Evolutionary conservation across 495 filamentous ascomycete species (phyloP).

Genomic region (Antarctomyces pellizariae): DNA sequence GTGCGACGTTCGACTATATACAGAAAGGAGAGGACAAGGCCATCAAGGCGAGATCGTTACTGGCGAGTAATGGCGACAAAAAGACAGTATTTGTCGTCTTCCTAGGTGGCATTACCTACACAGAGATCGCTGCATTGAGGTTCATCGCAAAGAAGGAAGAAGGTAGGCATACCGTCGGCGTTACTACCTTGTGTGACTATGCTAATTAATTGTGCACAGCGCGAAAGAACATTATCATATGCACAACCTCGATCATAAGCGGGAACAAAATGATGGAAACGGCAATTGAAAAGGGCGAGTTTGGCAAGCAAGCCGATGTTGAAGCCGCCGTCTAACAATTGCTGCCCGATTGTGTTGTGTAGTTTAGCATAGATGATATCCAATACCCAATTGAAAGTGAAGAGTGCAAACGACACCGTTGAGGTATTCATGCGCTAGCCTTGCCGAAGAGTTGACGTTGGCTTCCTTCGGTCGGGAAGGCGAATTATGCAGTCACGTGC

Average conservation of each 20-base stretch:
- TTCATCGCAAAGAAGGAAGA: conserved; percentile 79
- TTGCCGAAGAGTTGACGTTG: no score
- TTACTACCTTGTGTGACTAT: conserved; percentile 1
- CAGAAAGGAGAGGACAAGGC: conserved; percentile 91
- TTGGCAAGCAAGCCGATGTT: no score
- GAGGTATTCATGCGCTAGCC: no score
- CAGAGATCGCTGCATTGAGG: conserved; percentile 82
- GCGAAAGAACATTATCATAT: conserved; percentile 66
- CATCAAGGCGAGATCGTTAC: conserved; percentile 61
- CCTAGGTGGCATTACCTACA: conserved; percentile 81
- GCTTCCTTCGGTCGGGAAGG: no score
- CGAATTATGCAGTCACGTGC: no score
- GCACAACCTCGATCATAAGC: conserved; percentile 75
- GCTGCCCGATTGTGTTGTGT: no score
- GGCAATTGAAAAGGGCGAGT: conserved; percentile 50
- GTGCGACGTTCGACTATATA: conserved; percentile 71
- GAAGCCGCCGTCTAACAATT: no score
- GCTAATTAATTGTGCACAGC: conserved; percentile 15
- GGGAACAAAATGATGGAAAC: conserved; percentile 77
- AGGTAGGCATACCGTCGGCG: conserved; percentile 20
- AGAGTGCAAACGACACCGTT: no score
- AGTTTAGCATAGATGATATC: no score
- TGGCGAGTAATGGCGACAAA: conserved; percentile 47
- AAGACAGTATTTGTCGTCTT: conserved; percentile 88
- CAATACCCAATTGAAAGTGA: no score